A percentile compares a stretch with the other conserved stretches of the same genome.
Evolutionary conservation across 352 stramenopile species (phyloP).

Genomic region (Blastocystis sp.): DNA sequence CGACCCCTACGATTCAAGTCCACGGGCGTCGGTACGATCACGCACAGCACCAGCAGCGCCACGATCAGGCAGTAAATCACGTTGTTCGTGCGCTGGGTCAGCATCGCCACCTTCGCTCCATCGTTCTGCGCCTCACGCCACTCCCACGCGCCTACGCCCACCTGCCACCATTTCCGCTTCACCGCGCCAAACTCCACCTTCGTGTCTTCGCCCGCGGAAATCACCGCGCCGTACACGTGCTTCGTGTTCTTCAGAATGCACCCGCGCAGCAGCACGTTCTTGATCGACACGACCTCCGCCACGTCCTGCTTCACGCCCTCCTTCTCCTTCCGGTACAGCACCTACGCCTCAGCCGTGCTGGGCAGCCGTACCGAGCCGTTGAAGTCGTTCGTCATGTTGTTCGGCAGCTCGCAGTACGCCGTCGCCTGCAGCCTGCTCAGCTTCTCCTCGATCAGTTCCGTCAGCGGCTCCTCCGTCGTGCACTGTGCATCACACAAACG

Average conservation of each 20-base stretch:
- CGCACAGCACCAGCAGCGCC: constrained; percentile 75
- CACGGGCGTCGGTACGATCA: constrained; percentile 66
- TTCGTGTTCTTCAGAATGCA: constrained; percentile 87
- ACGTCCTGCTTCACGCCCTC: constrained; percentile 75
- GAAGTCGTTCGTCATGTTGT: constrained; percentile 76
- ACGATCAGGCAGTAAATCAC: constrained; percentile 72
- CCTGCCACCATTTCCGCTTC: constrained; percentile 21
- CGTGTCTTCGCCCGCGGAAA: constrained; percentile 88
- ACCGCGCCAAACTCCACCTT: constrained; percentile 83
- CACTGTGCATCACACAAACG: constrained; percentile 43
- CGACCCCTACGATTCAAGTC: constrained; percentile 77
- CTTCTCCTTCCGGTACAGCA: constrained; percentile 76
- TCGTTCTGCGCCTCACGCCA: neutral
- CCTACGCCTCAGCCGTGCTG: constrained; percentile 82
- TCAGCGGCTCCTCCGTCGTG: constrained; percentile 13
- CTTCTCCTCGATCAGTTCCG: neutral
- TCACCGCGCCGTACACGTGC: constrained; percentile 83
- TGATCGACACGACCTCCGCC: constrained; percentile 76
- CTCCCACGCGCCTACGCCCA: neutral
- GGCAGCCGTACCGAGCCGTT: constrained; percentile 74
- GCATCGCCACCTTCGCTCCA: constrained; percentile 72
- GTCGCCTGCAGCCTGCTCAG: constrained; percentile 74
- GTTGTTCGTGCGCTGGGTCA: constrained; percentile 78
- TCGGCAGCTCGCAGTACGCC: constrained; percentile 79
- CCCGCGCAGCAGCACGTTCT: constrained; percentile 84